Base-by-base conservation (phyloP, 257 asterid genomes). In the Gentiana dahurica region DNA sequence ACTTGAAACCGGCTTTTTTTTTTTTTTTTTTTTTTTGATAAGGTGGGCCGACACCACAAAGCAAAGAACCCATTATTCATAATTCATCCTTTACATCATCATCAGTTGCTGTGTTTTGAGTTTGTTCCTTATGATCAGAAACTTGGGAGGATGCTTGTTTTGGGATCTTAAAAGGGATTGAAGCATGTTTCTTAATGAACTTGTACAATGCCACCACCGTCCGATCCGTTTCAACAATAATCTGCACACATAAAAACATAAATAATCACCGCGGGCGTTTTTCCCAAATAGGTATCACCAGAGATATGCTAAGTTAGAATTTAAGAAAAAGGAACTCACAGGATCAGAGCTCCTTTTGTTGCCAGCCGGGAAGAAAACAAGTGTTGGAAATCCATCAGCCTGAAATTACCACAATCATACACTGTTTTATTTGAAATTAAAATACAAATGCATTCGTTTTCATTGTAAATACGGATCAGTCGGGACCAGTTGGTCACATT, bases 351-450 rank as follows among this genome's bases (percentile, higher is more conserved):
- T 83, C 73, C 83, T 85, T 57, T 85, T 88, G 68, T 89, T 94
- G 2, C 8, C 7, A 45, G 99, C 97, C 51, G 97, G 97, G 81
- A 81, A 92, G 81, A 88, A 92, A 44, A 92, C 77, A 51, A 92
- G 73, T 3, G 99, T 83, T 60, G 97, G 99, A 79, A 73, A 92
- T 15, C 99, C 99, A 43, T 81, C 95, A 34, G 89, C 93, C 97
- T 92, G 79, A 72, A 68, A 64, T 63, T 53, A 24, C 24, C 24
- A 24, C 24, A 24, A 24, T 24, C 24, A 24, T 24, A 24, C 24
- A 24, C 24, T 24, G 24, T 24, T 24, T 24, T 24, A 24, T 24
- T 24, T 24, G 24, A 24, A 24, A 1, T 24, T 24, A 24, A 24
- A 24, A 24, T 24, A 24, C 24, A 24, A 24, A 24, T 24, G 24